A percentile compares a stretch with the other conserved stretches of the same genome.
Evolutionary conservation across 2,329 filamentous ascomycete genomes (phyloP).

Genomic region (Fusarium miscanthi): DNA sequence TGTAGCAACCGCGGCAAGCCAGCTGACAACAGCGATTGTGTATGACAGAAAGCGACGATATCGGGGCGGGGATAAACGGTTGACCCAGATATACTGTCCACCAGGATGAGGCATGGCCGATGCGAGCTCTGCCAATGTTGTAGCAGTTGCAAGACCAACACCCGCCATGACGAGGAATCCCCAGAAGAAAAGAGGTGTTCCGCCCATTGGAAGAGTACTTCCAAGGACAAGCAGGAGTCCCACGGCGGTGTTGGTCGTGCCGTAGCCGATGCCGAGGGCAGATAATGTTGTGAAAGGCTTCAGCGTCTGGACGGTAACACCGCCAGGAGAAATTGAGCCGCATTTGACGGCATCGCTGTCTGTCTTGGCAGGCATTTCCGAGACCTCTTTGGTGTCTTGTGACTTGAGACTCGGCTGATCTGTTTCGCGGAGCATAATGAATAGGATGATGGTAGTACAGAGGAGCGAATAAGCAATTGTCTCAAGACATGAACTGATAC

Average conservation of each 20-base stretch:
- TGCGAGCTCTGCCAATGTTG: background rate
- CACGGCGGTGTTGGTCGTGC: conserved; percentile 7
- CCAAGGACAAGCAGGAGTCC: conserved; percentile 7
- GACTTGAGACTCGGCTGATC: background rate
- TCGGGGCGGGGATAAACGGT: background rate
- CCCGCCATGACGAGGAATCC: background rate
- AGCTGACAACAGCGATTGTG: background rate
- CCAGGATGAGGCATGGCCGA: conserved; percentile 13
- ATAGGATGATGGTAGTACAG: background rate
- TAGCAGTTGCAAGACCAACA: conserved; percentile 4
- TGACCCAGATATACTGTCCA: conserved; percentile 9
- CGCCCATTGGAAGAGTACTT: conserved; percentile 8
- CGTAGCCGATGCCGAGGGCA: conserved; percentile 10
- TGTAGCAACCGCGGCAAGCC: conserved; percentile 5
- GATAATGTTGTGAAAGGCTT: conserved; percentile 10
- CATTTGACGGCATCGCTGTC: background rate
- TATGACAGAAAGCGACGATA: background rate
- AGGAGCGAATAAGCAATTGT: background rate
- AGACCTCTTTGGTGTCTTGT: background rate
- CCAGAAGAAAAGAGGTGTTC: conserved; percentile 10
- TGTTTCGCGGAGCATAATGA: background rate
- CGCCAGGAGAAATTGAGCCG: background rate
- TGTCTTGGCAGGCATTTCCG: background rate
- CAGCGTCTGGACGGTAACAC: background rate
- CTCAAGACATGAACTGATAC: background rate